Evolutionary conservation across 805 yeast species (phyloP).

Genomic region (Wickerhamiella dianesei): DNA sequence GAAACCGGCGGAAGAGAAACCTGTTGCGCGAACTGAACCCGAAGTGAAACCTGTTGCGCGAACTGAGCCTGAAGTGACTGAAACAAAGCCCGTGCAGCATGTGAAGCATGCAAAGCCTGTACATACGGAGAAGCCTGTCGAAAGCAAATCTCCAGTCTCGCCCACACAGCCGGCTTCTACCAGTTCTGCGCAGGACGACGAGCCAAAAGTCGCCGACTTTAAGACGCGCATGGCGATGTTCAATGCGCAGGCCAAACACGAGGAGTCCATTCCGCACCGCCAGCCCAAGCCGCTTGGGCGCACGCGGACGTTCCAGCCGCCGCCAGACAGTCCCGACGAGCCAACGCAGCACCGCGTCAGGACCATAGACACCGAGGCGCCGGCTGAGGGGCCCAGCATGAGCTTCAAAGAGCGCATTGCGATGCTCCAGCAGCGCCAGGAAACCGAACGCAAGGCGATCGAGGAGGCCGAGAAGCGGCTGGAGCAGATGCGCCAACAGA

Average conservation of each 20-base stretch:
- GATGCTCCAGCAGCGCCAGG: constrained; percentile 62
- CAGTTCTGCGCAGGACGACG: constrained; percentile 5
- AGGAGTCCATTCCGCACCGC: constrained; percentile 19
- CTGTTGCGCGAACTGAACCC: too few species aligned
- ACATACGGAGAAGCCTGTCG: background rate
- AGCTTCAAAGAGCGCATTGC: constrained; percentile 81
- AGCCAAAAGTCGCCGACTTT: constrained; percentile 23
- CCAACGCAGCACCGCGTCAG: constrained; percentile 9
- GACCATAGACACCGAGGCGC: constrained; percentile 19
- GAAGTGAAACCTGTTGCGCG: too few species aligned
- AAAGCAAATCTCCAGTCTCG: background rate
- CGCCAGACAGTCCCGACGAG: constrained; percentile 17
- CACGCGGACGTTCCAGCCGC: constrained; percentile 9
- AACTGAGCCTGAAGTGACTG: background rate
- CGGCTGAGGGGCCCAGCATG: constrained; percentile 56
- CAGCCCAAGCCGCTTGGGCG: constrained; percentile 10
- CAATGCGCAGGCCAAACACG: constrained; percentile 27
- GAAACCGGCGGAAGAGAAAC: too few species aligned
- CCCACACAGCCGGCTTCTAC: background rate
- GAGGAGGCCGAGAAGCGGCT: constrained; percentile 5
- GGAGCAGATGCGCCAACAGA: constrained; percentile 2
- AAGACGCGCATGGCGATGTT: constrained; percentile 39
- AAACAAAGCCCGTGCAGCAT: constrained; percentile 5
- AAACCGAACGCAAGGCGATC: constrained; percentile 9
- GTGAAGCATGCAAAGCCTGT: constrained; percentile 1